Base-by-base conservation (phyloP, 1,284 basidiomycete species). In the Porogramme epimiltina region DNA sequence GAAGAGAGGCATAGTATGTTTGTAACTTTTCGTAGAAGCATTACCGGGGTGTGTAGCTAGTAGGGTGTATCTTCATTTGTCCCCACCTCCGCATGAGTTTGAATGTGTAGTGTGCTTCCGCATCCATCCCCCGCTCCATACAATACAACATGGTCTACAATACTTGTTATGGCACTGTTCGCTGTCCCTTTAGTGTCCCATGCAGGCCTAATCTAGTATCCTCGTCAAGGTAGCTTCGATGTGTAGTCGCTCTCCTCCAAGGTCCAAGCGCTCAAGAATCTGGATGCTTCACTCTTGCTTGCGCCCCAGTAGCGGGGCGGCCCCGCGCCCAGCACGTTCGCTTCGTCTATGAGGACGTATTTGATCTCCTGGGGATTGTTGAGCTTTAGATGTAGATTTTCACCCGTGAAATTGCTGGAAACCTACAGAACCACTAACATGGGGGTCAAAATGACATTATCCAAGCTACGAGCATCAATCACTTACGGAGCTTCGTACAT, bases 401-500 rank as follows among this genome's bases (percentile, higher is more conserved):
- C 22, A 46, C 20, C n/a, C n/a, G 34, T 40, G 26, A 24, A 22
- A 37, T 9, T 6, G 28, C 28, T n/a, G 28, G 34, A 37, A n/a
- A 34, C 47, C 20, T 47, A 56, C 50, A 37, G 51, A 58, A 18
- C 54, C 45, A 19, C 54, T 56, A 37, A 28, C 26, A 40, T 11
- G 11, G 15, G 33, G 16, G 11, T 11, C 10, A 18, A 54, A 43
- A 19, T 49, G 22, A 36, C 42, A 46, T 36, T 34, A 11, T 47
- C 13, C 34, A 6, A 37, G 10, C n/a, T n/a, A 36, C 45, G 28
- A 45, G 15, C 24, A 50, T 26, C 40, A 25, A 39, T 6, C 34
- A 86, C 92, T 83, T 69, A 95, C 92, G 83, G 93, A 64, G 81
- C 87, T 73, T 95, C 92, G 67, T 91, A 95, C 92, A 96, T 95